Conservation (phyloP, 257 asterid genomes). For the Prunella vulgaris region DNA sequence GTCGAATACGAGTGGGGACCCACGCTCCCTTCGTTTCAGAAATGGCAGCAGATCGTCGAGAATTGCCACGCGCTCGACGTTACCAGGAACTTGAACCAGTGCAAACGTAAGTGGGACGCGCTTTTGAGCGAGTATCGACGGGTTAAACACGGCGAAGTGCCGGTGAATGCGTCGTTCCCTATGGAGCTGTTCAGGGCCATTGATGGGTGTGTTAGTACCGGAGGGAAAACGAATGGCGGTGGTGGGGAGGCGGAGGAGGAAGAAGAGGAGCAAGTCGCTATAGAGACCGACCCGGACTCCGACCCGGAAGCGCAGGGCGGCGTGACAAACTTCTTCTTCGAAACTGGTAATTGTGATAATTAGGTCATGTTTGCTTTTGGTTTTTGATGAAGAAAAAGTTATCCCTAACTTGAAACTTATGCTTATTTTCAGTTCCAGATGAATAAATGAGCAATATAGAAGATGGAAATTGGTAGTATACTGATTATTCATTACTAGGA, state of each 20-base stretch:
- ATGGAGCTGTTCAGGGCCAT: conserved; percentile 52
- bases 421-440: not conserved
- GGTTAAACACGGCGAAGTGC: conserved; percentile 30
- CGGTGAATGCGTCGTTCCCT: conserved; percentile 31
- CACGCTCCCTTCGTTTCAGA: conserved; percentile 77
- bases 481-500: not conserved
- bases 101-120: conserved; percentile 69
- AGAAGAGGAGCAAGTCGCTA: conserved; percentile 19
- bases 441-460: not conserved
- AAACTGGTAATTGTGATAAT: conserved; percentile 35
- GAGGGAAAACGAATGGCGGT: conserved; percentile 16
- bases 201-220: conserved; percentile 34
- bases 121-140: conserved; percentile 40
- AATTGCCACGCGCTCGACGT: conserved; percentile 70
- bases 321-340: conserved; percentile 26
- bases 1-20: conserved; percentile 76
- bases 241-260: conserved; percentile 18
- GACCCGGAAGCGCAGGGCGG: conserved; percentile 53
- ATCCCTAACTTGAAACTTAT: not conserved
- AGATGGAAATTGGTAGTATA: not conserved
- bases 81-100: conserved; percentile 68
- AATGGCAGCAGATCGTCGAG: conserved; percentile 92
- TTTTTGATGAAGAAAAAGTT: not conserved
- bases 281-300: conserved; percentile 59
- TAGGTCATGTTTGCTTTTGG: not conserved